These are phyloP conservation scores for Penicillium fuscoglaucum DNA, from an alignment of 2,329 filamentous ascomycete species.

Conservation along the genomic window DNA sequence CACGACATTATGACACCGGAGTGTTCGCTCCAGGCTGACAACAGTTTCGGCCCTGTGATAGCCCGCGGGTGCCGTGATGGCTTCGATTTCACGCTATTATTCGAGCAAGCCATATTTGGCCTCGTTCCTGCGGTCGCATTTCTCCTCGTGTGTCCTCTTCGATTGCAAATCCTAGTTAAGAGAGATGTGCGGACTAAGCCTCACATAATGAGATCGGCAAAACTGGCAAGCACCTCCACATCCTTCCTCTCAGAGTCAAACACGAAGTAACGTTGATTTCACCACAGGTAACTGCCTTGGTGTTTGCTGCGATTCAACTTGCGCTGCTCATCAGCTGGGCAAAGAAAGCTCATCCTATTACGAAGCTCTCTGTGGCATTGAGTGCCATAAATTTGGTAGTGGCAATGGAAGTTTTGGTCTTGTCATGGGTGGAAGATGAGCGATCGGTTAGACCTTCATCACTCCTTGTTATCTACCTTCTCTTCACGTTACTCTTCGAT, in stretches of 20 bases:
- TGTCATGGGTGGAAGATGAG: background rate
- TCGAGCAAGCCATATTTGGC: background rate
- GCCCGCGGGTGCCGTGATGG: background rate
- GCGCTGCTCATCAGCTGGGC: background rate
- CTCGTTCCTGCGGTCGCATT: background rate
- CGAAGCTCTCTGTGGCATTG: background rate
- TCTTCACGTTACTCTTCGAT: background rate
- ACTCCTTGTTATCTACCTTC: background rate
- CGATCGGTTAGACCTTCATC: background rate
- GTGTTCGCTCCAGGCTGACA: background rate
- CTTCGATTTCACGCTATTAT: background rate
- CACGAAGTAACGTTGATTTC: background rate
- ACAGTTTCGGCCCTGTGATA: background rate
- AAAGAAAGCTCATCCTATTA: background rate
- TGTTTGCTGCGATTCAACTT: background rate
- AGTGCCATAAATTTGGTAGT: background rate
- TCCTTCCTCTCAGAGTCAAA: background rate
- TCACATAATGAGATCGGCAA: background rate
- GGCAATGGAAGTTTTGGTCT: background rate
- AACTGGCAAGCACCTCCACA: background rate
- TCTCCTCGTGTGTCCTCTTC: background rate
- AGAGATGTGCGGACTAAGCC: background rate
- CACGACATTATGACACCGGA: too few species aligned
- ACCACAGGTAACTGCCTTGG: background rate
- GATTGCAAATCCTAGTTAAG: background rate